phyloP scores from a whole-genome alignment of 768 basidiomycete species.

The Lactifluus echinatus region DNA sequence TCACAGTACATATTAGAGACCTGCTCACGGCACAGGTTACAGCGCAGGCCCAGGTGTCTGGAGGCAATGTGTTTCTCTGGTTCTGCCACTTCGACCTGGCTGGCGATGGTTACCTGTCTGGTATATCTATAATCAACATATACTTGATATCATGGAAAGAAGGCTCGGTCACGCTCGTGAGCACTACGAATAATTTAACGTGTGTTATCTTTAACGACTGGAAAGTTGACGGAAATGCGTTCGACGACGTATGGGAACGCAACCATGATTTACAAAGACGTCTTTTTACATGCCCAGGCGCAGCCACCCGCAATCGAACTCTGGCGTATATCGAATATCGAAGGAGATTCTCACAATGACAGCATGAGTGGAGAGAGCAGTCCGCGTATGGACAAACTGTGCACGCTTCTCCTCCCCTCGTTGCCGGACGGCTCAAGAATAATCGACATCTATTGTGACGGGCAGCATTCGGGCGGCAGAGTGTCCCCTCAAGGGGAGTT shows the following conservation, averaged over 20 bases:
- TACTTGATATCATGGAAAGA: slow-evolving; percentile 11
- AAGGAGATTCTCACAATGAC: neutral
- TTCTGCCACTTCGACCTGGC: neutral
- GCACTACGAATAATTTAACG: neutral
- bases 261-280: neutral
- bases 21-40: neutral
- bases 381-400: neutral
- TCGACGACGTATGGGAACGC: neutral
- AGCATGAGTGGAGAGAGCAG: neutral
- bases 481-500: no score
- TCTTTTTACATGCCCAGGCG: neutral
- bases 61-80: neutral
- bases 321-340: neutral
- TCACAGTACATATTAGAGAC: neutral
- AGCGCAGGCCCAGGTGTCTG: neutral
- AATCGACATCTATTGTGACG: neutral
- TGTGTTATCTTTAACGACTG: neutral
- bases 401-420: slow-evolving; percentile 2
- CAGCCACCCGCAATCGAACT: neutral
- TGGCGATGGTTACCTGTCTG: neutral
- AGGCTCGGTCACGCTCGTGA: neutral
- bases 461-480: neutral
- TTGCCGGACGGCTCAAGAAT: neutral
- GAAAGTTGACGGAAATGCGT: neutral
- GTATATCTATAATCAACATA: no score